Base-by-base conservation (phyloP, 176 grass and related monocot genomes). In the Coix lacrymajobi region DNA sequence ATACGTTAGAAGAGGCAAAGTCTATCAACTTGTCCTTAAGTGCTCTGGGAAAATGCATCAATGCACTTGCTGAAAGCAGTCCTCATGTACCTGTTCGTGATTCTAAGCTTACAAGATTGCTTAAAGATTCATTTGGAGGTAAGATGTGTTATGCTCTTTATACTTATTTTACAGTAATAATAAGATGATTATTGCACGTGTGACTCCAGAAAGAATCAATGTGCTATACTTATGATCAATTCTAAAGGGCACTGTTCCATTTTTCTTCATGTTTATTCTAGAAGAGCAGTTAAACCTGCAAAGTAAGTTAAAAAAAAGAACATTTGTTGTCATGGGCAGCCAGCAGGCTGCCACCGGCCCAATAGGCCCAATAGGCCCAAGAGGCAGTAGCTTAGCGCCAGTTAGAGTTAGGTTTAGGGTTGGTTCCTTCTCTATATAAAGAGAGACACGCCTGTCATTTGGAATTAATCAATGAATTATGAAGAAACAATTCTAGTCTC, bases 71-170 rank as follows among this genome's bases (percentile, higher is more conserved):
- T 89, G 97, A 99, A 85, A 96, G 90, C 84, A 99, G 97, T 49
- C 77, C 89, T 26, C 97, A 99, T 66, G 93, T 99, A 87, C 97
- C 97, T 70, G 83, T 99, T 82, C 97, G 93, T 75, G 97, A 99
- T 79, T 99, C 97, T 41, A 99, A 99, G 83, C 87, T 99, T 75
- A 99, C 97, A n/a, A 96, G 97, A 86, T 88, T 99, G 74, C 93
- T 99, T 83, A 96, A 91, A 92, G 97, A 99, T 94, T 99, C 97
- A 73, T 99, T 99, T 99, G 97, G 97, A 90, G 97, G 97, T 99
- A 76, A 87, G 73, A 75, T 80, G 17, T 68, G 11, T 33, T 33
- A 44, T 73, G 66, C 37, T 44, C 38, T 61, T 33, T 33, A 44
- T 62, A 72, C 8, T 56, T 39, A 1, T 51, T 25, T 81, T 8